phyloP scores from a whole-genome alignment of 176 grass and related monocot species.

The Musa beccarii region DNA sequence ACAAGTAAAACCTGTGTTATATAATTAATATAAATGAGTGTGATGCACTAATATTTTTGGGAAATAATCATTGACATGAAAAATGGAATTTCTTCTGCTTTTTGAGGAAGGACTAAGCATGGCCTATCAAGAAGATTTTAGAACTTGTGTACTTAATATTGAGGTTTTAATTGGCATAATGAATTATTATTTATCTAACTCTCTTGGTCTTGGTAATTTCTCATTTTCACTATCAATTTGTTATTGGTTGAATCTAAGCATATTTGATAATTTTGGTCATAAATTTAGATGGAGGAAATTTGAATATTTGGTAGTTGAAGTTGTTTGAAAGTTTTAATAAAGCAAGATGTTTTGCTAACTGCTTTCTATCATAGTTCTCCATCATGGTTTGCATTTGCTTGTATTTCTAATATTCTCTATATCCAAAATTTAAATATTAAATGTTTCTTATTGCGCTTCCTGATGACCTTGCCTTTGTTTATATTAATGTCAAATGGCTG shows the following conservation, averaged over 20 bases:
- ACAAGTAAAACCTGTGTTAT: no score
- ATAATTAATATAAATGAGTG: no score
- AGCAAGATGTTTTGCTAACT: no score
- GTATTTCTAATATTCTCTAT: background rate
- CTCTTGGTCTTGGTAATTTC: background rate
- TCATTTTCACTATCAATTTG: background rate
- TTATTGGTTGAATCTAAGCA: background rate
- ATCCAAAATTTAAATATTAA: background rate
- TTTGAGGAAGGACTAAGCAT: no score
- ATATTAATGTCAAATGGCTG: background rate
- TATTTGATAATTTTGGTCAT: background rate
- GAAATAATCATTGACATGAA: no score
- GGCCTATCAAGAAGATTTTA: no score
- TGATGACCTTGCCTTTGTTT: background rate
- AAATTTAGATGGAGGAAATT: background rate
- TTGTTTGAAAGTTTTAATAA: no score
- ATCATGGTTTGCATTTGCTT: background rate
- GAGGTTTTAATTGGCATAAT: background rate
- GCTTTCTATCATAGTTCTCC: no score
- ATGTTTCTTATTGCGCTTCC: no score
- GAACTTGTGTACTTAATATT: background rate
- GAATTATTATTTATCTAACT: background rate
- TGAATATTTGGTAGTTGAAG: background rate
- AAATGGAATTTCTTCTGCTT: no score
- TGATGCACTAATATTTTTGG: no score